Evolutionary conservation across 768 basidiomycete genomes (phyloP).

Genomic region (Dioszegia crocea): DNA sequence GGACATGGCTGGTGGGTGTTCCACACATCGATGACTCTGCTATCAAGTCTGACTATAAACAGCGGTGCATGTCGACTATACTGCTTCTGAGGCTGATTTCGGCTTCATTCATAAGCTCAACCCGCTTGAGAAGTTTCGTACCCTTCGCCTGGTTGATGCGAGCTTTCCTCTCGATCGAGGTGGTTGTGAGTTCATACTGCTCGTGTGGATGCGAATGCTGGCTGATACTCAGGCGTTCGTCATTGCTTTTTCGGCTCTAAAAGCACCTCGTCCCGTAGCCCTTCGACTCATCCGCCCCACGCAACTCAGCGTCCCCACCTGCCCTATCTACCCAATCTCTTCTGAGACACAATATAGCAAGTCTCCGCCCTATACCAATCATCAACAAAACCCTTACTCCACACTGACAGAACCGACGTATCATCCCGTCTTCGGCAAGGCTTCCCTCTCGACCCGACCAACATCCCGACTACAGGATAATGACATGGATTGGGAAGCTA

Average conservation of each 20-base stretch:
- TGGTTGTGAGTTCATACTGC: slow-evolving; percentile 12
- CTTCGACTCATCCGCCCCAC: slow-evolving; percentile 7
- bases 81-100: slow-evolving; percentile 7
- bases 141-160: neutral
- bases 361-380: neutral
- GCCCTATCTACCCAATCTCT: neutral
- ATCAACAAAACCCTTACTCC: neutral
- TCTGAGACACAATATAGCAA: neutral
- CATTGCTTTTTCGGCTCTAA: slow-evolving; percentile 12
- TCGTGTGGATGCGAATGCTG: slow-evolving; percentile 5
- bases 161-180: slow-evolving; percentile 12
- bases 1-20: slow-evolving; percentile 33
- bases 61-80: slow-evolving; percentile 36
- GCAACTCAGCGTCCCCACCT: slow-evolving; percentile 12
- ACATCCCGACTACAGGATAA: slow-evolving; percentile 16
- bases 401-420: neutral
- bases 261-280: neutral
- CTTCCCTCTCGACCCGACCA: slow-evolving; percentile 20
- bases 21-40: neutral
- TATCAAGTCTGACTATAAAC: slow-evolving; percentile 1
- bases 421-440: slow-evolving; percentile 47
- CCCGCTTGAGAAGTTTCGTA: neutral
- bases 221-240: slow-evolving; percentile 8
- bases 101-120: neutral
- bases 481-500: slow-evolving; percentile 49